Evolutionary conservation across 1,139 yeast species (phyloP).

Genomic region (Saccharomyces hybrid): DNA sequence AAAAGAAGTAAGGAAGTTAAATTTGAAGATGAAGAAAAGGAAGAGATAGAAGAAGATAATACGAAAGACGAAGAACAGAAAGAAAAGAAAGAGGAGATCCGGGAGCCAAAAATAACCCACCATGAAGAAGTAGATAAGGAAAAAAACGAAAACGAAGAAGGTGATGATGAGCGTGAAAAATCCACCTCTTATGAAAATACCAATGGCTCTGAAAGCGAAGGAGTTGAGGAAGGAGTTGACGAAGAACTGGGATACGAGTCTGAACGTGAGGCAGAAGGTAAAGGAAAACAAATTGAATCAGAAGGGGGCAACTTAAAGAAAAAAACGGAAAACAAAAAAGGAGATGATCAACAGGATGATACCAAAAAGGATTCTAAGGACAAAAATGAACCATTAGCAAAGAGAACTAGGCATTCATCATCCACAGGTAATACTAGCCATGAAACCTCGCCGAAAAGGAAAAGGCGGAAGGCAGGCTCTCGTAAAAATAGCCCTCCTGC

Average conservation of each 20-base stretch:
- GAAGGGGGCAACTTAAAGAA: background rate
- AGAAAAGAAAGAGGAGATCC: constrained; percentile 7
- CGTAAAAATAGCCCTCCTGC: constrained; percentile 7
- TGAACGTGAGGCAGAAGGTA: constrained; percentile 7
- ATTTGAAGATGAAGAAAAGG: background rate
- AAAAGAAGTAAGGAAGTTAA: background rate
- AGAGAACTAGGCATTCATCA: constrained; percentile 26
- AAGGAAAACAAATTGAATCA: constrained; percentile 9
- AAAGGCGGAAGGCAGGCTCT: constrained; percentile 12
- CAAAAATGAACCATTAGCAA: constrained; percentile 20
- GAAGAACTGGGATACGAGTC: constrained; percentile 1
- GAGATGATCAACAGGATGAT: constrained; percentile 1
- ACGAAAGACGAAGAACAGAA: constrained; percentile 3
- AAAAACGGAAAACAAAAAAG: constrained; percentile 1
- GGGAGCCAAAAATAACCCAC: constrained; percentile 4
- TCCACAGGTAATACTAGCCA: constrained; percentile 7
- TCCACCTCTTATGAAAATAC: background rate
- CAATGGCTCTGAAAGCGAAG: constrained; percentile 6
- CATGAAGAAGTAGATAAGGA: constrained; percentile 10
- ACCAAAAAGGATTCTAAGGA: constrained; percentile 12
- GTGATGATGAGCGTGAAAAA: constrained; percentile 4
- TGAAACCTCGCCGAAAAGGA: constrained; percentile 17
- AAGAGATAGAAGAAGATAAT: constrained; percentile 14
- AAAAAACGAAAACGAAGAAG: constrained; percentile 7
- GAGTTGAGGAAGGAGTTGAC: constrained; percentile 4